A percentile compares a stretch with the other conserved stretches of the same genome.
Conservation (phyloP, 2,329 filamentous ascomycete species). For the Microdochium bolleyi region DNA sequence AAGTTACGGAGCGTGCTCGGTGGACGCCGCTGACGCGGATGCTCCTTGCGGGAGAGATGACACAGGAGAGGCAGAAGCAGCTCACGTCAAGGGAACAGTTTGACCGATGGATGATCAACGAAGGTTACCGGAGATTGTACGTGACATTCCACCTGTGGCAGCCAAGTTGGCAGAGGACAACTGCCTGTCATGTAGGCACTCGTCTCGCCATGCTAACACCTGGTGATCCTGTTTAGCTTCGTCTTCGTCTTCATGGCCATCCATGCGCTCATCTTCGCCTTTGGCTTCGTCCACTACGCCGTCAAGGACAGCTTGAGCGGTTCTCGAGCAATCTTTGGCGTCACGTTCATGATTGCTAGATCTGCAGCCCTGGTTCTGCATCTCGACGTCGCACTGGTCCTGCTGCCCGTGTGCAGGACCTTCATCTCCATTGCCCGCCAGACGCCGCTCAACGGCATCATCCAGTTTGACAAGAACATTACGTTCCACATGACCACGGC, state of each 20-base stretch:
- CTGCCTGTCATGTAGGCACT: background rate
- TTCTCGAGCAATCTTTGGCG: constrained; percentile 61
- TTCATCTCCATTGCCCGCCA: constrained; percentile 74
- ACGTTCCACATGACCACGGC: constrained; percentile 80
- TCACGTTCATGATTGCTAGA: constrained; percentile 70
- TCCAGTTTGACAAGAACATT: constrained; percentile 86
- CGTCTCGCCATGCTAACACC: constrained; percentile 4
- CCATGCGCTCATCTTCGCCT: constrained; percentile 70
- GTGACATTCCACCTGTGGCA: constrained; percentile 20
- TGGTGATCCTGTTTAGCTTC: constrained; percentile 41
- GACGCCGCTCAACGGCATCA: constrained; percentile 76
- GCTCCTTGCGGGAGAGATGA: constrained; percentile 78
- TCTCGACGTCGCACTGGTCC: constrained; percentile 71
- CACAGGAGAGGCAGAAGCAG: constrained; percentile 61
- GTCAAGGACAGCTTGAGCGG: constrained; percentile 66
- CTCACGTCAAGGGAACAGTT: constrained; percentile 65
- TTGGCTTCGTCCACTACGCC: constrained; percentile 73
- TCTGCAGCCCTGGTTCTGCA: constrained; percentile 70
- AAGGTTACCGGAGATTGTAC: constrained; percentile 73
- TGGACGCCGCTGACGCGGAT: constrained; percentile 78
- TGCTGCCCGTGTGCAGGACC: constrained; percentile 77
- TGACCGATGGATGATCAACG: constrained; percentile 84
- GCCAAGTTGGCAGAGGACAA: background rate
- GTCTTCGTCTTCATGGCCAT: constrained; percentile 67
- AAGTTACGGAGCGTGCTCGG: constrained; percentile 63